These are phyloP conservation scores for Rhodosporidiobolus sp. DNA, from an alignment of 768 basidiomycete genomes.

Conservation along the genomic window DNA sequence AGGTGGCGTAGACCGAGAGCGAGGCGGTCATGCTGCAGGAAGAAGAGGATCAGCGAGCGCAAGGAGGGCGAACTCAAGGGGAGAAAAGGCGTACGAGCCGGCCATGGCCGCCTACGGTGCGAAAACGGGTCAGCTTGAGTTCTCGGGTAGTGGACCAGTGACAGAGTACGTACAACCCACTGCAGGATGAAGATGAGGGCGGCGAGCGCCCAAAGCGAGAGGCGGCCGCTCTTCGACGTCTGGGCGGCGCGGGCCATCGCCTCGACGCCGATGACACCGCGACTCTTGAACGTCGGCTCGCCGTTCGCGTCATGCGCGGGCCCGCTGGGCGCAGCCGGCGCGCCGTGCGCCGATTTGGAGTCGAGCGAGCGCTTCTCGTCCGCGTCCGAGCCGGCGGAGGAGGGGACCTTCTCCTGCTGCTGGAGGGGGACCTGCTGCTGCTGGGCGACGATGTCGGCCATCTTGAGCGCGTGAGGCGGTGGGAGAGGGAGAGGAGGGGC, in stretches of 20 bases:
- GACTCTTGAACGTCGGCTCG: constrained; percentile 20
- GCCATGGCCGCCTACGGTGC: constrained; percentile 8
- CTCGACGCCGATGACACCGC: constrained; percentile 29
- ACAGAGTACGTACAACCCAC: constrained; percentile 21
- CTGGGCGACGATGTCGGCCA: no score
- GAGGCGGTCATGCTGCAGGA: constrained; percentile 12
- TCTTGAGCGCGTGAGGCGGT: no score
- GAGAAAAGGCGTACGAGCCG: constrained; percentile 7
- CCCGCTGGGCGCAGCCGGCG: no score
- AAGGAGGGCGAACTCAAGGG: neutral
- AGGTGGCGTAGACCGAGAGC: constrained; percentile 45
- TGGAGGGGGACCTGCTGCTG: no score
- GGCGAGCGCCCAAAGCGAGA: constrained; percentile 3
- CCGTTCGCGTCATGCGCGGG: no score
- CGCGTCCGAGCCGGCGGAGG: no score
- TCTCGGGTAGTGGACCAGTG: neutral
- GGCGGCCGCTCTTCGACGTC: neutral
- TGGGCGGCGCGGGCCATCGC: constrained; percentile 19
- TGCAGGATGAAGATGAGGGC: constrained; percentile 21
- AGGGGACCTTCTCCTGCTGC: no score
- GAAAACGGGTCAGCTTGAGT: neutral
- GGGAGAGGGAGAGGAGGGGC: no score
- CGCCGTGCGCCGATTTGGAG: no score
- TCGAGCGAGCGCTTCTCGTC: no score
- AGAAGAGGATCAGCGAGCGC: neutral